Conservation (phyloP, 2,329 filamentous ascomycete species). For the Lachnellula cervina region DNA sequence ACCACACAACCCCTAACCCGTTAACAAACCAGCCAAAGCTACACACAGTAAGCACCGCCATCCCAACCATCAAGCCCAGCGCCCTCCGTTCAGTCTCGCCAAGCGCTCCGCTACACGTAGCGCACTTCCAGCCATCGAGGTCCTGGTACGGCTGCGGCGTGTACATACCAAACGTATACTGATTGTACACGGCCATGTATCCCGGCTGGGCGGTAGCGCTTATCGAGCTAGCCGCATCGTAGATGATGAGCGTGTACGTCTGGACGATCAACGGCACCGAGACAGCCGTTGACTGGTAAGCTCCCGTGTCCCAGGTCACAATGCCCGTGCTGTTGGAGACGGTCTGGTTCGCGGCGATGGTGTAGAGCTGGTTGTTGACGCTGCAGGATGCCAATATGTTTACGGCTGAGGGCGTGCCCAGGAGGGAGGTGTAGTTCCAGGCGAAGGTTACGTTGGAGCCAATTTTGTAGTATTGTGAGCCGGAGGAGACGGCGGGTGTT, state of each 20-base stretch:
- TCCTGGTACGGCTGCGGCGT: constrained; percentile 46
- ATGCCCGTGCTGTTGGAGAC: constrained; percentile 45
- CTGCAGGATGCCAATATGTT: constrained; percentile 56
- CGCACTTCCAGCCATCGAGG: constrained; percentile 49
- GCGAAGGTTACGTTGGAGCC: constrained; percentile 53
- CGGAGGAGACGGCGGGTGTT: constrained; percentile 43
- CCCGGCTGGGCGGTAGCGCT: constrained; percentile 50
- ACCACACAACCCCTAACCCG: constrained; percentile 36
- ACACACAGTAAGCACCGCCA: constrained; percentile 51
- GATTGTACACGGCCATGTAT: constrained; percentile 46
- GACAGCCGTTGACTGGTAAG: constrained; percentile 41
- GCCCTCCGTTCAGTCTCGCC: constrained; percentile 44
- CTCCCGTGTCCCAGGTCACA: constrained; percentile 55
- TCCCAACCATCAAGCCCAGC: constrained; percentile 46
- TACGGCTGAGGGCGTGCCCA: constrained; percentile 53
- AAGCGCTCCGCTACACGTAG: constrained; percentile 50
- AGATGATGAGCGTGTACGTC: constrained; percentile 57
- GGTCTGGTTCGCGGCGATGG: constrained; percentile 59
- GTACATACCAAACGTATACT: constrained; percentile 57
- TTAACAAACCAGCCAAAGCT: constrained; percentile 62
- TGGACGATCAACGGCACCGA: constrained; percentile 44
- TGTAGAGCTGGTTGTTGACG: constrained; percentile 49
- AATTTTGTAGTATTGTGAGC: constrained; percentile 54
- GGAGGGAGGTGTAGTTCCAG: constrained; percentile 62
- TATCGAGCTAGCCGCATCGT: constrained; percentile 50